Evolutionary conservation across 495 filamentous ascomycete species (phyloP).

Genomic region (Podospora pseudoanserina): DNA sequence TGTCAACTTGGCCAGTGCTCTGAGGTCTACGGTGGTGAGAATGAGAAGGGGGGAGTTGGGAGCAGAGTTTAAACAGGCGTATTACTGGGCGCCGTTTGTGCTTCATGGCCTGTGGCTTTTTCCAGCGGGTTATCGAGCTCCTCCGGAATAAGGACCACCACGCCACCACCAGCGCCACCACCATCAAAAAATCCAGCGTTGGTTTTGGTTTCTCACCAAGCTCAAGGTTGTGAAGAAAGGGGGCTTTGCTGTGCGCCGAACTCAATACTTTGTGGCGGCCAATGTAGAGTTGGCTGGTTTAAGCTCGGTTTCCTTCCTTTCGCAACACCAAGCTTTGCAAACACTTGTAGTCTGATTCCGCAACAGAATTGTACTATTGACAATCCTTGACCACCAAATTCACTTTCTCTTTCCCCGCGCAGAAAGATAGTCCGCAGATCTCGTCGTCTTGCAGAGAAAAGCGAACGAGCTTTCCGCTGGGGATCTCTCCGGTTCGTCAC

Average conservation of each 20-base stretch:
- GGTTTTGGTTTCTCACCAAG: too few species aligned
- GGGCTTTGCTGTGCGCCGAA: neutral
- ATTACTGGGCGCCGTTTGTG: neutral
- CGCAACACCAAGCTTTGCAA: too few species aligned
- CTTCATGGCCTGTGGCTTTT: neutral
- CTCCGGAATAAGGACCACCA: too few species aligned
- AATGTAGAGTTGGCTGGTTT: too few species aligned
- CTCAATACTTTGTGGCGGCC: neutral
- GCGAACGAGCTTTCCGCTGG: neutral
- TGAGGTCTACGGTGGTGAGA: neutral
- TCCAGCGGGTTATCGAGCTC: neutral
- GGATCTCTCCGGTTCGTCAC: constrained; percentile 17
- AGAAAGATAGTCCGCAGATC: neutral
- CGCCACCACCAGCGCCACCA: too few species aligned
- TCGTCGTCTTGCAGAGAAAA: neutral
- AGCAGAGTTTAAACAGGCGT: neutral
- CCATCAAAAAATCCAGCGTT: too few species aligned
- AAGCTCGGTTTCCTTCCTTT: too few species aligned
- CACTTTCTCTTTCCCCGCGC: neutral
- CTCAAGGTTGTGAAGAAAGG: too few species aligned
- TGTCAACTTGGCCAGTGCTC: neutral
- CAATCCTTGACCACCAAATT: neutral
- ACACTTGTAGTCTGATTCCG: too few species aligned
- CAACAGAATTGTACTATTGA: too few species aligned
- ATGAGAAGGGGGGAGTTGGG: neutral